Conservation (phyloP, 2,329 filamentous ascomycete genomes). For the Cladosporium cucumerinum region DNA sequence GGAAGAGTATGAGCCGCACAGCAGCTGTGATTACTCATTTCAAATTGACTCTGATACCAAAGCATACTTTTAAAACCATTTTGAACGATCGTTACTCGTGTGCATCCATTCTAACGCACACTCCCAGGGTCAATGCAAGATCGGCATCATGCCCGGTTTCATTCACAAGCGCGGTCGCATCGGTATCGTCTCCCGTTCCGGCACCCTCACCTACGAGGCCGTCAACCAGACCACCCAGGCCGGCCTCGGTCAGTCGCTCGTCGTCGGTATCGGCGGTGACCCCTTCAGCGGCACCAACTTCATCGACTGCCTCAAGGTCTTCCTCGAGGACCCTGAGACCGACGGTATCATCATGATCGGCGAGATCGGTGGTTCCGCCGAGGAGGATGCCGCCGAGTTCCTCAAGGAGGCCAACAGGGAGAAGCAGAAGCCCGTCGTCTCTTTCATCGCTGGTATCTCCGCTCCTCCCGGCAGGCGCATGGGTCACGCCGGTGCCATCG, state of each 20-base stretch:
- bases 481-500: slow-evolving; percentile 98
- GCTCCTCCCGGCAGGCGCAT: slow-evolving; percentile 94
- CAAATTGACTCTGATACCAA: slow-evolving; percentile 10
- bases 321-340: slow-evolving; percentile 91
- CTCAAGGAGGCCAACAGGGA: slow-evolving; percentile 85
- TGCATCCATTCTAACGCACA: slow-evolving; percentile 8
- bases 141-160: slow-evolving; percentile 99
- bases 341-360: slow-evolving; percentile 99
- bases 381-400: slow-evolving; percentile 98
- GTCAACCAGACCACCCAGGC: slow-evolving; percentile 99
- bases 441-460: slow-evolving; percentile 97
- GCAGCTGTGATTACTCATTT: slow-evolving; percentile 31
- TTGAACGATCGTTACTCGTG: not conserved
- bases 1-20: slow-evolving; percentile 37
- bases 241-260: slow-evolving; percentile 94
- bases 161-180: slow-evolving; percentile 99
- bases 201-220: slow-evolving; percentile 97
- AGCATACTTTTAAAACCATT: not conserved
- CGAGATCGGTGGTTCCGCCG: slow-evolving; percentile 94
- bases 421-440: slow-evolving; percentile 87
- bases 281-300: slow-evolving; percentile 99
- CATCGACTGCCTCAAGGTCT: slow-evolving; percentile 97
- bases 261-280: slow-evolving; percentile 97
- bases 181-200: slow-evolving; percentile 96
- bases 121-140: slow-evolving; percentile 90